Conservation (phyloP, 805 yeast species). For the Metschnikowia noctiluminum region DNA sequence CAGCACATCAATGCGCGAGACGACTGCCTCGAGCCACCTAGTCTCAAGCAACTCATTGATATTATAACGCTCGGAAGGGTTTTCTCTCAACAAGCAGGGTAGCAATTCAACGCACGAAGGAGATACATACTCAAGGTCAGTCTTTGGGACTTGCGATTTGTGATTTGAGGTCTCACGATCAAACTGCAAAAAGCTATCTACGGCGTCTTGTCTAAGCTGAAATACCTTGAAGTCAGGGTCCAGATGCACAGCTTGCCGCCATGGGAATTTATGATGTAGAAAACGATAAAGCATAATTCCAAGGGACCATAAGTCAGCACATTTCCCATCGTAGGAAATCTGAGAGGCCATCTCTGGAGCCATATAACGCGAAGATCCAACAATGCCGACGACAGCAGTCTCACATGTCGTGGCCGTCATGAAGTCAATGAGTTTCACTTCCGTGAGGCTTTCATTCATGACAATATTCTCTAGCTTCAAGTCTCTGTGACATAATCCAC, state of each 20-base stretch:
- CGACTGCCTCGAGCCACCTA: background rate
- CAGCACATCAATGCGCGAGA: background rate
- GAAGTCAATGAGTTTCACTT: constrained; percentile 46
- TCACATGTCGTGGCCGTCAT: constrained; percentile 25
- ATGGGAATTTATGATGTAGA: constrained; percentile 36
- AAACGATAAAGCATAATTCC: constrained; percentile 42
- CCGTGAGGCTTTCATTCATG: constrained; percentile 22
- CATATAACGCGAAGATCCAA: constrained; percentile 43
- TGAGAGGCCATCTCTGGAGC: constrained; percentile 46
- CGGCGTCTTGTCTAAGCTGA: background rate
- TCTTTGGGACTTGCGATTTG: background rate
- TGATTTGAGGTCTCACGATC: background rate
- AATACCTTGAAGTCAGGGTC: constrained; percentile 23
- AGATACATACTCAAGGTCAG: too few relatives aligned
- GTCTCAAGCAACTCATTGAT: background rate
- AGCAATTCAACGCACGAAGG: too few relatives aligned
- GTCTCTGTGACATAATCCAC: constrained; percentile 46
- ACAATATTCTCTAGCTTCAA: constrained; percentile 48
- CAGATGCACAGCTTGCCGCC: constrained; percentile 42
- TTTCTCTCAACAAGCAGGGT: background rate
- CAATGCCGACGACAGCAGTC: constrained; percentile 38
- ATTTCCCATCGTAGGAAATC: constrained; percentile 39
- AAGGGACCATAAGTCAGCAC: constrained; percentile 49
- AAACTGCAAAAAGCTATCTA: background rate
- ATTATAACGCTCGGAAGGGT: background rate